Base-by-base conservation (phyloP, 495 filamentous ascomycete genomes). In the Physcia stellaris region DNA sequence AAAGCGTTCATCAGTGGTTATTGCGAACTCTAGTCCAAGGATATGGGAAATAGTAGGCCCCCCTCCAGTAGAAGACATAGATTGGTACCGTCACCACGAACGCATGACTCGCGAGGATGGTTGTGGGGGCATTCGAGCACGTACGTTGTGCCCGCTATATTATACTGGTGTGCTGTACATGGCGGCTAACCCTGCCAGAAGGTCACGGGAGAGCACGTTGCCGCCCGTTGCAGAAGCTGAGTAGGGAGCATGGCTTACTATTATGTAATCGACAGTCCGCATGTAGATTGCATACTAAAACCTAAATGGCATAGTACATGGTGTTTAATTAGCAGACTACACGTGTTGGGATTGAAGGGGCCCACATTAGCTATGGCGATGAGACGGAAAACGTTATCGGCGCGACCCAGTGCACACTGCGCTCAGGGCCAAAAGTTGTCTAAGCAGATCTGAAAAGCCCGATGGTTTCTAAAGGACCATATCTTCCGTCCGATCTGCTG, bases 191-290 rank as follows among this genome's bases (percentile, higher is more conserved):
- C 64, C 65, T 1, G 63, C 63, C 1, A 67, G 55, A 42, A 69
- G 59, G 41, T 69, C 64, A 30, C 64, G 52, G 0, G 62, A 60
- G 15, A 66, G 61, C 0, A 70, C 76, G 43, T 82, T 82, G 1
- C 77, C 77, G 15, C 82, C 82, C 1, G 82, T 86, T 0, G 82
- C 82, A 1, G 80, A 85, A 3, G 82, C 79, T 18, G 79, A 76
- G 54, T 84, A 87, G 0, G 76, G 77, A 0, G 80, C 82, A 51
- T 87, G 86, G 1, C 77, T 71, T 29, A 70, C 75, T n/a, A 86
- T 73, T 80, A 85, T 86, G 59, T 87, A 87, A 46, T 87, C 81
- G 41, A 86, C 81, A 0, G 82, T 84, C 0, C 78, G 79, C 79
- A 84, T 83, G 57, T 82, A 80, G 46, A 82, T 80, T 32, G 68